These are phyloP conservation scores for Thielaviopsis ethacetica DNA, from an alignment of 2,329 filamentous ascomycete genomes.

Conservation along the genomic window DNA sequence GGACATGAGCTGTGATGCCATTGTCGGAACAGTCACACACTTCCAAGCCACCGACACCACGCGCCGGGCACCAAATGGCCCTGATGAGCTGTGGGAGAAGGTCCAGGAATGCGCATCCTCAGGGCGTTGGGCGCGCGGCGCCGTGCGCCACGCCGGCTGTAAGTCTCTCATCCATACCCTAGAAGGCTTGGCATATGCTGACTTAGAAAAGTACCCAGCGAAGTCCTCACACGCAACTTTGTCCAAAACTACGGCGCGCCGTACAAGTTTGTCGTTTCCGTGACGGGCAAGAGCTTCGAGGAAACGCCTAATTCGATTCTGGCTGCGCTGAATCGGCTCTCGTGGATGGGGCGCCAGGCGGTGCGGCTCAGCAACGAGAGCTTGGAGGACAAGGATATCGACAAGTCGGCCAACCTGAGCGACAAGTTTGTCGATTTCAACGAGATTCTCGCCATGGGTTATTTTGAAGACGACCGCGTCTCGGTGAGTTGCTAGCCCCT, in stretches of 20 bases:
- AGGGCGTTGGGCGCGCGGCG: constrained; percentile 28
- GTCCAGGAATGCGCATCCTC: constrained; percentile 22
- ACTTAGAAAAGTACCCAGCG: constrained; percentile 14
- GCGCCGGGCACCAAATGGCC: constrained; percentile 28
- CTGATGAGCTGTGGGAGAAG: constrained; percentile 42
- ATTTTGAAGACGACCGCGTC: constrained; percentile 43
- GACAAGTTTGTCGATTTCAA: constrained; percentile 30
- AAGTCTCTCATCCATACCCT: constrained; percentile 13
- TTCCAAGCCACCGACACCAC: constrained; percentile 26
- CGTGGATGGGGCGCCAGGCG: constrained; percentile 34
- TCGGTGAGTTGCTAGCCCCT: constrained; percentile 22
- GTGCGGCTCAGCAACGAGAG: constrained; percentile 18
- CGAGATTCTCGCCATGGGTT: constrained; percentile 45
- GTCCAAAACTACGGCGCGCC: constrained; percentile 43
- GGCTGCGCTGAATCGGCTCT: constrained; percentile 32
- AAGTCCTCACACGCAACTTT: constrained; percentile 35
- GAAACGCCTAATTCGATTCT: constrained; percentile 32
- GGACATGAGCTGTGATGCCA: neutral
- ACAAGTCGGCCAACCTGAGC: neutral
- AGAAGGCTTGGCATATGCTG: neutral
- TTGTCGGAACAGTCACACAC: constrained; percentile 1
- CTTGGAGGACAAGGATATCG: neutral
- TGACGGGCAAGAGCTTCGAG: constrained; percentile 32
- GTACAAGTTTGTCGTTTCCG: constrained; percentile 48
- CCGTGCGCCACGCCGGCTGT: constrained; percentile 21